Evolutionary conservation across 2,329 filamentous ascomycete genomes (phyloP).

Genomic region (Trichoderma harzianum): DNA sequence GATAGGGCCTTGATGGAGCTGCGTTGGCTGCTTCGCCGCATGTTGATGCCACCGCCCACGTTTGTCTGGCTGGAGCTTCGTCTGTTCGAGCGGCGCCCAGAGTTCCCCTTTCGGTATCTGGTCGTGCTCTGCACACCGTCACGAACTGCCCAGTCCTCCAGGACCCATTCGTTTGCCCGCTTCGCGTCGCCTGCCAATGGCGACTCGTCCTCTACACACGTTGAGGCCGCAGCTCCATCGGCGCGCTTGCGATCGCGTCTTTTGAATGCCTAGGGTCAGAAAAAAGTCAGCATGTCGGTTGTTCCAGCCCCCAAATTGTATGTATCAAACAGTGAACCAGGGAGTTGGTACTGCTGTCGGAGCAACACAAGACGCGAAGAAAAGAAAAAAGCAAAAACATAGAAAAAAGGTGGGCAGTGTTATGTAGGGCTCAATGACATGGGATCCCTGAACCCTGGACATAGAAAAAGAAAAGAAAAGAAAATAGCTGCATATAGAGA

Average conservation of each 20-base stretch:
- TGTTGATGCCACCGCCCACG: not conserved
- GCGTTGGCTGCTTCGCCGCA: conserved; percentile 23
- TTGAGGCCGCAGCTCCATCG: conserved; percentile 15
- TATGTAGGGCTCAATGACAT: not conserved
- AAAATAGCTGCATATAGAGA: not conserved
- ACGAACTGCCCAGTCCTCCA: conserved; percentile 65
- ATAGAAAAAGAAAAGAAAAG: not conserved
- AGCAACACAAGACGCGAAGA: not conserved
- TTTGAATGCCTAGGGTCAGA: conserved; percentile 36
- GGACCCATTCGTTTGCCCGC: conserved; percentile 72
- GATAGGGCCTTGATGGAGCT: conserved; percentile 32
- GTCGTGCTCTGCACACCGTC: conserved; percentile 84
- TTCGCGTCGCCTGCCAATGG: conserved; percentile 41
- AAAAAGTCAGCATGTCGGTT: conserved; percentile 12
- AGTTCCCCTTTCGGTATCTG: conserved; percentile 59
- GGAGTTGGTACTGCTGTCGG: not conserved
- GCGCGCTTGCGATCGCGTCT: conserved; percentile 35
- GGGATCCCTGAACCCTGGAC: not conserved
- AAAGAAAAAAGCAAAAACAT: not conserved
- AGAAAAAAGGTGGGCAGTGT: not conserved
- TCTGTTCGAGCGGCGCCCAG: conserved; percentile 26
- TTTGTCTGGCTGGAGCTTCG: conserved; percentile 19
- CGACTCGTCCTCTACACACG: conserved; percentile 18
- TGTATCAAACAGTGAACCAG: not conserved
- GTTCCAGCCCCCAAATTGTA: not conserved